phyloP scores from a whole-genome alignment of 208 protist genomes.

The Zelonia costaricensis region DNA sequence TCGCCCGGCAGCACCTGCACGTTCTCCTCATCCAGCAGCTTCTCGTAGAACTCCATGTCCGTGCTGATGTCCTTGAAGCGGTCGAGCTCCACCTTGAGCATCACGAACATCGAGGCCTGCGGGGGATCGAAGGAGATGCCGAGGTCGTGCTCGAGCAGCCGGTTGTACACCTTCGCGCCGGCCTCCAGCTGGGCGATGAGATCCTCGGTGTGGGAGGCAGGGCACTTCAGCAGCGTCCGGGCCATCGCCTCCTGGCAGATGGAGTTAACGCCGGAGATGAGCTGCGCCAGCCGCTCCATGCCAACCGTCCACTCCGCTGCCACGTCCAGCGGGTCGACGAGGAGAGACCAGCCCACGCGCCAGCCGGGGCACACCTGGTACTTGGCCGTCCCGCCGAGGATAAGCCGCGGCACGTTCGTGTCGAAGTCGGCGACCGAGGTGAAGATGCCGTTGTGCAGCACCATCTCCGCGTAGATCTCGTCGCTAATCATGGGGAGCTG shows the following conservation, averaged over 20 bases:
- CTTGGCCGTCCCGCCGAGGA: slow-evolving; percentile 92
- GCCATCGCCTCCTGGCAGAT: slow-evolving; percentile 87
- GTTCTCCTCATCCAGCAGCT: slow-evolving; percentile 82
- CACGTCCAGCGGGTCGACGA: slow-evolving; percentile 68
- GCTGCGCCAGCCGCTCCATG: slow-evolving; percentile 52
- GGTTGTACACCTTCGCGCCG: slow-evolving; percentile 41
- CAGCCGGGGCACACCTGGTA: slow-evolving; percentile 93
- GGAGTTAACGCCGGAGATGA: slow-evolving; percentile 91
- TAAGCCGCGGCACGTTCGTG: slow-evolving; percentile 74
- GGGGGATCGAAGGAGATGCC: slow-evolving; percentile 64
- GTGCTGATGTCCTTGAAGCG: slow-evolving; percentile 71
- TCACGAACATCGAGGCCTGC: slow-evolving; percentile 91
- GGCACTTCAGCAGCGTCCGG: slow-evolving; percentile 74
- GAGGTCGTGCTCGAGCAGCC: slow-evolving; percentile 37
- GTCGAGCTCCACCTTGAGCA: slow-evolving; percentile 76
- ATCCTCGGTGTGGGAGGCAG: slow-evolving; percentile 47
- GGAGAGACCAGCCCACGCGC: slow-evolving; percentile 89
- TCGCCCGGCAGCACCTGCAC: slow-evolving; percentile 90
- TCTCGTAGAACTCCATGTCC: slow-evolving; percentile 83
- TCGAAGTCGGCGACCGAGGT: slow-evolving; percentile 84
- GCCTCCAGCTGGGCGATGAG: slow-evolving; percentile 45
- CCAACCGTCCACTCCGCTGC: slow-evolving; percentile 36
- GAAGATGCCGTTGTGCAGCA: slow-evolving; percentile 81
- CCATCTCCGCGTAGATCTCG: slow-evolving; percentile 96
- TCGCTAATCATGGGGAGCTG: slow-evolving; percentile 92